phyloP scores from a whole-genome alignment of 1,139 yeast species.

The Debaryomyces robertsiae region DNA sequence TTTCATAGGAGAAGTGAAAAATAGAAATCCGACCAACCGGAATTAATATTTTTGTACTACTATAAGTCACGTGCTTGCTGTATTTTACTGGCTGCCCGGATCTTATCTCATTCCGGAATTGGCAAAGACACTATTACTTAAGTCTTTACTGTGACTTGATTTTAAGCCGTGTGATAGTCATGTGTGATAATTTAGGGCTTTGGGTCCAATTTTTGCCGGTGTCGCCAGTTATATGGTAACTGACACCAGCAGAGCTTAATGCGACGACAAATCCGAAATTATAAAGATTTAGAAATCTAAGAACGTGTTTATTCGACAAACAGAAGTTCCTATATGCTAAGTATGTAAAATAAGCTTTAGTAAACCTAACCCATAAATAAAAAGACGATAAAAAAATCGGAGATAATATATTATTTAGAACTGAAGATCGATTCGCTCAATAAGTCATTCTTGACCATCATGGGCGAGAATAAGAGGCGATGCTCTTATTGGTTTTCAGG shows the following conservation, averaged over 20 bases:
- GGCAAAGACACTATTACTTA: background rate
- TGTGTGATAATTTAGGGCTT: background rate
- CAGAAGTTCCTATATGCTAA: slow-evolving; percentile 31
- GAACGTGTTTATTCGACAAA: slow-evolving; percentile 49
- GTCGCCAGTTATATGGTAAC: too few species aligned
- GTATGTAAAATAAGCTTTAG: slow-evolving; percentile 11
- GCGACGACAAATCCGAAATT: too few species aligned
- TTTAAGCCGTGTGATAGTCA: background rate
- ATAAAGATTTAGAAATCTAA: slow-evolving; percentile 2
- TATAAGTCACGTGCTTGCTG: background rate
- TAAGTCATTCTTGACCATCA: slow-evolving; percentile 40
- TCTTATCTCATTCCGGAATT: background rate
- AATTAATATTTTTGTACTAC: background rate
- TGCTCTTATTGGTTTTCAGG: slow-evolving; percentile 85
- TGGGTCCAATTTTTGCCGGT: too few species aligned
- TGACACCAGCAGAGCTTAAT: too few species aligned
- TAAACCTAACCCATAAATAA: slow-evolving; percentile 17
- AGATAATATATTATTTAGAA: slow-evolving; percentile 21
- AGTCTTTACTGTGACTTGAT: background rate
- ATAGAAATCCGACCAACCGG: background rate
- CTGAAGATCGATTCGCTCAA: slow-evolving; percentile 22
- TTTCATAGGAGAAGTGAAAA: slow-evolving; percentile 2
- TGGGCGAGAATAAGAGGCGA: slow-evolving; percentile 13
- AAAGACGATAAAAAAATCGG: slow-evolving; percentile 17
- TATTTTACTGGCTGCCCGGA: background rate